Percentiles rank a stretch among this genome's conserved stretches.
These are phyloP conservation scores for Pyrrhoderma lamaoense DNA, from an alignment of 1,284 basidiomycete genomes.

Conservation along the genomic window DNA sequence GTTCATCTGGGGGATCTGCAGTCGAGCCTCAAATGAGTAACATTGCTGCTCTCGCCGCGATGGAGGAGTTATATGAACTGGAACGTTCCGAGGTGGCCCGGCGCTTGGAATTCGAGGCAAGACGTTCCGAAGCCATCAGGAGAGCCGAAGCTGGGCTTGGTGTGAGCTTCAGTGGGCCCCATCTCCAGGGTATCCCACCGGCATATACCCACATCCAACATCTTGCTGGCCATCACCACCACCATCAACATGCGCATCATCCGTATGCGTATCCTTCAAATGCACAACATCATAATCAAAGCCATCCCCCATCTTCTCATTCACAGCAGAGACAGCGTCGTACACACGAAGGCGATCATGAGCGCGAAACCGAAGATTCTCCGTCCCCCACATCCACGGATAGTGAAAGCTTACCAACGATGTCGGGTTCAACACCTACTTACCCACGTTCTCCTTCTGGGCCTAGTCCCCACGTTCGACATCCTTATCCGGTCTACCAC, in stretches of 20 bases:
- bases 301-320: conserved; percentile 27
- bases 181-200: neutral
- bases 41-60: conserved; percentile 67
- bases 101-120: conserved; percentile 78
- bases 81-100: conserved; percentile 78
- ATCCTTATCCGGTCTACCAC: conserved; percentile 8
- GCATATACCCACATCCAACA: conserved; percentile 21
- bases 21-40: conserved; percentile 24
- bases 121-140: conserved; percentile 71
- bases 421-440: neutral
- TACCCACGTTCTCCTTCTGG: conserved; percentile 35
- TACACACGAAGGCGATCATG: no score
- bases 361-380: conserved; percentile 42
- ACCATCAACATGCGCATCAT: conserved; percentile 23
- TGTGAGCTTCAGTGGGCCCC: conserved; percentile 6
- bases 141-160: conserved; percentile 66
- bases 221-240: conserved; percentile 37
- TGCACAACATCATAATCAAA: conserved; percentile 21
- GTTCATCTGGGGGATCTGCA: conserved; percentile 24
- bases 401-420: conserved; percentile 36
- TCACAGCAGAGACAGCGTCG: conserved; percentile 25
- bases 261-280: conserved; percentile 19
- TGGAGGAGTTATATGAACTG: conserved; percentile 79
- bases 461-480: neutral
- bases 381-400: conserved; percentile 65